Evolutionary conservation across 2,329 filamentous ascomycete genomes (phyloP).

Genomic region (Cladosporium sp.): DNA sequence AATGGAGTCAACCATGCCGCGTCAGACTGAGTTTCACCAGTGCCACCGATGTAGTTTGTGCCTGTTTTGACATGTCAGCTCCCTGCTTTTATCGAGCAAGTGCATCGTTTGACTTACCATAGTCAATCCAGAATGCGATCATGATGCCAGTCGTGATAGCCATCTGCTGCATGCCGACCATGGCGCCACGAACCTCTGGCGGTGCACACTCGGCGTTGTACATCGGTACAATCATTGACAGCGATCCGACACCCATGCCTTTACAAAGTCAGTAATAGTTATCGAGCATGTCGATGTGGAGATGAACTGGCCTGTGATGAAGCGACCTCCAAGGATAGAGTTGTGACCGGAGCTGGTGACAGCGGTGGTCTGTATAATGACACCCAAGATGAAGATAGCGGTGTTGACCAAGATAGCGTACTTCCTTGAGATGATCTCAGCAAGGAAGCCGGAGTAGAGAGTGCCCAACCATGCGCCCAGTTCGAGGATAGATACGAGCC

Average conservation of each 20-base stretch:
- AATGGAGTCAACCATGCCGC: conserved; percentile 72
- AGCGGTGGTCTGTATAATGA: conserved; percentile 63
- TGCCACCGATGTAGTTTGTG: conserved; percentile 51
- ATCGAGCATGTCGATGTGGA: background rate
- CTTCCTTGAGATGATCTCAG: conserved; percentile 65
- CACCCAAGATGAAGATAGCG: conserved; percentile 64
- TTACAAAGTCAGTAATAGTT: conserved; percentile 65
- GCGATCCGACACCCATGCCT: conserved; percentile 61
- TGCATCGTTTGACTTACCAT: conserved; percentile 30
- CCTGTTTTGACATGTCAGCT: background rate
- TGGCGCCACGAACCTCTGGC: conserved; percentile 62
- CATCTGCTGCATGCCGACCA: conserved; percentile 63
- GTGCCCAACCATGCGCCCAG: conserved; percentile 74
- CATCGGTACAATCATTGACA: conserved; percentile 58
- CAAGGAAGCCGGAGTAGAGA: conserved; percentile 65
- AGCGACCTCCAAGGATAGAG: conserved; percentile 65
- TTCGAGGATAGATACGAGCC: conserved; percentile 62
- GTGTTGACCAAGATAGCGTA: conserved; percentile 64
- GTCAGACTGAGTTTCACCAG: conserved; percentile 54
- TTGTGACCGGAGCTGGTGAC: conserved; percentile 50
- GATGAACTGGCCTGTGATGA: no score
- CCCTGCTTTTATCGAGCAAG: conserved; percentile 17
- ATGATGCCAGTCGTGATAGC: conserved; percentile 55
- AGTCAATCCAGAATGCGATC: conserved; percentile 46
- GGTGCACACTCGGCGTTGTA: conserved; percentile 48